Percentiles rank a stretch among this genome's conserved stretches.
These are phyloP conservation scores for Claviceps paspali DNA, from an alignment of 2,329 filamentous ascomycete species.

Conservation along the genomic window DNA sequence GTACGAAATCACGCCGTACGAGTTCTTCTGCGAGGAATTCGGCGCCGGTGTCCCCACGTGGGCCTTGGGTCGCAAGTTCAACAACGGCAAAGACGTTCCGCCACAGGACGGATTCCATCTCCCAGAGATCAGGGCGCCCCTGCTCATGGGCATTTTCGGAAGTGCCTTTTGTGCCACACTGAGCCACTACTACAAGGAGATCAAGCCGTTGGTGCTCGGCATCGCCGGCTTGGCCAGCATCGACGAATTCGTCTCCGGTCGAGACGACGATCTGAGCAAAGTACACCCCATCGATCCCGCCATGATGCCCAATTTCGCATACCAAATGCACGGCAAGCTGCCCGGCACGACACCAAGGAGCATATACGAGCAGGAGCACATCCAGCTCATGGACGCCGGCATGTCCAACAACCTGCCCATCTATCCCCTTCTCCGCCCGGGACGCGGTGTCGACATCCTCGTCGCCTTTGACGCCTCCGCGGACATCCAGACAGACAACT, in stretches of 20 bases:
- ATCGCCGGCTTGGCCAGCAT: constrained; percentile 61
- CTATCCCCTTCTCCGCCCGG: constrained; percentile 80
- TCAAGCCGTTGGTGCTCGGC: constrained; percentile 65
- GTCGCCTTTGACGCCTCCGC: constrained; percentile 91
- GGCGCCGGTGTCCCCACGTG: constrained; percentile 86
- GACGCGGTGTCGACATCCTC: constrained; percentile 75
- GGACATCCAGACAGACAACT: constrained; percentile 87
- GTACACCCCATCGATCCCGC: constrained; percentile 92
- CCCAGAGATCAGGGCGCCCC: constrained; percentile 70
- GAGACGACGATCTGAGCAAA: constrained; percentile 72
- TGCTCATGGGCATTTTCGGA: constrained; percentile 89
- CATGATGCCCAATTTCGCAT: constrained; percentile 74
- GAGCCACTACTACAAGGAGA: constrained; percentile 89
- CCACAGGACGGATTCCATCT: constrained; percentile 52
- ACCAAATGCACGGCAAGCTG: constrained; percentile 63
- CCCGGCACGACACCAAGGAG: constrained; percentile 64
- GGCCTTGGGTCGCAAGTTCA: constrained; percentile 75
- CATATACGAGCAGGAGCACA: constrained; percentile 54
- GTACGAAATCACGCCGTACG: constrained; percentile 91
- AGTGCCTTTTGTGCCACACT: constrained; percentile 92
- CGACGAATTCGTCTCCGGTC: constrained; percentile 68
- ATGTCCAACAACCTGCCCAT: constrained; percentile 98
- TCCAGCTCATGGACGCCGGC: constrained; percentile 87
- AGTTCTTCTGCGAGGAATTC: constrained; percentile 90
- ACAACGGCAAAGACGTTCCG: constrained; percentile 39